These are phyloP conservation scores for Candida frijolesensis DNA, from an alignment of 1,139 yeast species.

Conservation along the genomic window DNA sequence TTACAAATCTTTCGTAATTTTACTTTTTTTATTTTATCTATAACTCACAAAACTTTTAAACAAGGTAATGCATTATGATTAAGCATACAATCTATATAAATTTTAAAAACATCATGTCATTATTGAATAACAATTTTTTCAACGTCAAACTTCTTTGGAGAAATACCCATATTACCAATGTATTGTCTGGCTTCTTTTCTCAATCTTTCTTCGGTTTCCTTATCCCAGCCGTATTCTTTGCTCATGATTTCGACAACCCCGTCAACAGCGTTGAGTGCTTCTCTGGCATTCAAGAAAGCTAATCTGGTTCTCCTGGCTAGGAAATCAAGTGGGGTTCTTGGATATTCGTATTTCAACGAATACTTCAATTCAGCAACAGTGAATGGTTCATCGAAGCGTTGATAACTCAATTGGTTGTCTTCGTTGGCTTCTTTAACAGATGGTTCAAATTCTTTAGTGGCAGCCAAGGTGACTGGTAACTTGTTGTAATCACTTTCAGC, in stretches of 20 bases:
- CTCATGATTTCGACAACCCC: conserved; percentile 87
- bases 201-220: conserved; percentile 59
- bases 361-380: conserved; percentile 90
- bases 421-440: conserved; percentile 34
- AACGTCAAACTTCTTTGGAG: conserved; percentile 17
- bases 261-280: conserved; percentile 79
- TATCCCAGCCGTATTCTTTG: conserved; percentile 74
- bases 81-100: conserved; percentile 1
- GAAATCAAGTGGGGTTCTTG: conserved; percentile 87
- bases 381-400: conserved; percentile 79
- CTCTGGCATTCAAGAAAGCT: conserved; percentile 88
- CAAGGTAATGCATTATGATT: not conserved
- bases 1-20: not conserved
- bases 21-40: not conserved
- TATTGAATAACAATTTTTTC: conserved; percentile 14
- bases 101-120: not conserved
- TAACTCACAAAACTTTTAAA: not conserved
- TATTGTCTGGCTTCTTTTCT: conserved; percentile 53
- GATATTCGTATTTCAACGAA: conserved; percentile 80
- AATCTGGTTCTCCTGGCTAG: conserved; percentile 91
- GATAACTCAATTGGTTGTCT: conserved; percentile 44
- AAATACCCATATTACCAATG: conserved; percentile 55
- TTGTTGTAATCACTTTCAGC: conserved; percentile 53
- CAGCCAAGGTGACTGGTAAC: conserved; percentile 65
- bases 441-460: conserved; percentile 36